Percentiles rank a stretch among this genome's conserved stretches.
phyloP scores from a whole-genome alignment of 345 rosid genomes.

The Eutrema heterophyllum region DNA sequence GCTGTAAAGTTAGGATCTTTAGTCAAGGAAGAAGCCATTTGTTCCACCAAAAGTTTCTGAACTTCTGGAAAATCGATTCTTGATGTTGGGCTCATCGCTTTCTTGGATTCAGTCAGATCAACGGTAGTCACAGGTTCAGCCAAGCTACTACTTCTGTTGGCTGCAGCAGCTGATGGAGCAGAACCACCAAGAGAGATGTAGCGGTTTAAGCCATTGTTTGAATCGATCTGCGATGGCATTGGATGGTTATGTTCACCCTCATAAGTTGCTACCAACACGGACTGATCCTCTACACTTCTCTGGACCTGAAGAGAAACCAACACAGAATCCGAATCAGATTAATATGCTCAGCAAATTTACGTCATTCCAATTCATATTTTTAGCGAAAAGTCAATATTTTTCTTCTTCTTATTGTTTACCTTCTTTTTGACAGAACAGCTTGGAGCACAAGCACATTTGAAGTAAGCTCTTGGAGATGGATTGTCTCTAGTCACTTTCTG shows the following conservation, averaged over 20 bases:
- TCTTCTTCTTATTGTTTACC: constrained; percentile 37
- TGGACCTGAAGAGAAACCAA: constrained; percentile 62
- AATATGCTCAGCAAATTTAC: neutral
- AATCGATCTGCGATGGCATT: constrained; percentile 54
- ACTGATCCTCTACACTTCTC: constrained; percentile 85
- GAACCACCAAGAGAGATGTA: constrained; percentile 25
- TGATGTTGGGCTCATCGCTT: constrained; percentile 27
- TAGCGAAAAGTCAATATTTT: neutral
- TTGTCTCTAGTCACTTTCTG: constrained; percentile 99
- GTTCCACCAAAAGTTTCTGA: constrained; percentile 72
- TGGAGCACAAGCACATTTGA: constrained; percentile 96
- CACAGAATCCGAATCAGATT: constrained; percentile 5
- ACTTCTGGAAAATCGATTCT: constrained; percentile 59
- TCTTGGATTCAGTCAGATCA: constrained; percentile 23
- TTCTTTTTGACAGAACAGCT: constrained; percentile 95
- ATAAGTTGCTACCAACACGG: constrained; percentile 82
- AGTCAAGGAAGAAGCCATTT: constrained; percentile 91
- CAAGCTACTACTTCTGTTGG: constrained; percentile 35
- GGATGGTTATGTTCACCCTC: constrained; percentile 99
- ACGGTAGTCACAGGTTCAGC: constrained; percentile 44
- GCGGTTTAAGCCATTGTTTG: constrained; percentile 47
- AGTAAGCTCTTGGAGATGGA: constrained; percentile 97
- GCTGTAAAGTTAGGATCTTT: constrained; percentile 93
- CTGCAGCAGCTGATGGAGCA: constrained; percentile 34
- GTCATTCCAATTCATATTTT: neutral